Conservation (phyloP, 73 alveolate species). For the Symbiodinium pilosum region DNA sequence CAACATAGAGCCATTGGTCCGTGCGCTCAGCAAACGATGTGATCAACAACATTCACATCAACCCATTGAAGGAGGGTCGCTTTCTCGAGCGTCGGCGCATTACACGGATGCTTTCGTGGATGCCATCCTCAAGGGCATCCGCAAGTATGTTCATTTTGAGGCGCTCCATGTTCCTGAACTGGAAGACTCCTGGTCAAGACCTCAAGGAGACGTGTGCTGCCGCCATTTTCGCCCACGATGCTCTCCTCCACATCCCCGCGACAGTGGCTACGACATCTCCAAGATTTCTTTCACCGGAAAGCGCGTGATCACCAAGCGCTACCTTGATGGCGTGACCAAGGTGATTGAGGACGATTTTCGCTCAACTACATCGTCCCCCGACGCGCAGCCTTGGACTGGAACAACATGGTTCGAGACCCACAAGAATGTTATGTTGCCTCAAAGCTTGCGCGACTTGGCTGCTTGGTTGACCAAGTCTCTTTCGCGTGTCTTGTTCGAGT, state of each 20-base stretch:
- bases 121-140: background rate
- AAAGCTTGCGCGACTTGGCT: background rate
- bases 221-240: background rate
- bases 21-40: background rate
- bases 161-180: background rate
- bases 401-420: background rate
- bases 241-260: background rate
- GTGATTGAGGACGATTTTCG: background rate
- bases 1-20: background rate
- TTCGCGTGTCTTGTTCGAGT: background rate
- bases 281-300: background rate
- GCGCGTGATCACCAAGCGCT: background rate
- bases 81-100: background rate
- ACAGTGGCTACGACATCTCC: background rate
- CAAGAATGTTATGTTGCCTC: background rate
- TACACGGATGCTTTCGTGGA: conserved; percentile 23
- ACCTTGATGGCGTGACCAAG: background rate
- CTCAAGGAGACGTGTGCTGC: background rate
- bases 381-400: background rate
- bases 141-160: background rate
- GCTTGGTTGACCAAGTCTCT: background rate
- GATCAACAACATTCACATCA: background rate
- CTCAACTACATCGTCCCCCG: background rate
- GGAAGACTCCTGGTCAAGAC: background rate
- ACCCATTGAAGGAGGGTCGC: background rate